A percentile compares a stretch with the other conserved stretches of the same genome.
Evolutionary conservation across 352 stramenopile genomes (phyloP).

Genomic region (Nothophytophthora sp.): DNA sequence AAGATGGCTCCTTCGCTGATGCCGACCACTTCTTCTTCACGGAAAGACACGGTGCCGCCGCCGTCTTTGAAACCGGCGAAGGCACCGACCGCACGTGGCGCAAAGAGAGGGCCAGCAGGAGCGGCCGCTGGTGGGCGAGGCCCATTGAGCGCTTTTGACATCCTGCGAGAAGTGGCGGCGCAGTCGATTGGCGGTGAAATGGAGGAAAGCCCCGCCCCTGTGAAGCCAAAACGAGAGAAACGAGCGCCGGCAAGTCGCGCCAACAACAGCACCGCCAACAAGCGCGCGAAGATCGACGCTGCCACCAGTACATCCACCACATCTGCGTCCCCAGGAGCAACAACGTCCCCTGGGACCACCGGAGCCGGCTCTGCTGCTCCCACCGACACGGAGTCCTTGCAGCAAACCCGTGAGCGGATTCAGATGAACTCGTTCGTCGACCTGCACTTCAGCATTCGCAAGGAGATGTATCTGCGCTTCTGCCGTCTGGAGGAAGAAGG

Average conservation of each 20-base stretch:
- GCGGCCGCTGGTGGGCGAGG: slow-evolving; percentile 14
- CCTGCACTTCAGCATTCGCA: slow-evolving; percentile 82
- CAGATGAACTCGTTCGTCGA: slow-evolving; percentile 84
- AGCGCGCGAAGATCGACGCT: slow-evolving; percentile 33
- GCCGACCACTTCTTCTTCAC: background rate
- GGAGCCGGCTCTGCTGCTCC: background rate
- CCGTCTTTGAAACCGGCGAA: slow-evolving; percentile 26
- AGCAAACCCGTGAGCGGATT: slow-evolving; percentile 47
- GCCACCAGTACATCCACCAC: slow-evolving; percentile 17
- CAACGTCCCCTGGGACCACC: slow-evolving; percentile 2
- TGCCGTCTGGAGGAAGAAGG: slow-evolving; percentile 78
- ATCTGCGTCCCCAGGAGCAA: slow-evolving; percentile 6
- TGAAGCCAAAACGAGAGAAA: slow-evolving; percentile 38
- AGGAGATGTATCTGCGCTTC: slow-evolving; percentile 88
- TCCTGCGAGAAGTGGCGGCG: slow-evolving; percentile 76
- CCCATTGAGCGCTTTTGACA: slow-evolving; percentile 77
- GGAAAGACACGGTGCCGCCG: slow-evolving; percentile 21
- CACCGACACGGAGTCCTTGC: slow-evolving; percentile 23
- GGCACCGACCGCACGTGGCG: slow-evolving; percentile 21
- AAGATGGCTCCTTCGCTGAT: slow-evolving; percentile 16
- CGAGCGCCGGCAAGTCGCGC: slow-evolving; percentile 13
- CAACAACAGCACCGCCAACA: slow-evolving; percentile 12
- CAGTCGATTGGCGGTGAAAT: slow-evolving; percentile 67
- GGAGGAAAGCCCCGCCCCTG: slow-evolving; percentile 17
- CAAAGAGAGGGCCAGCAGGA: slow-evolving; percentile 21